phyloP scores from a whole-genome alignment of 225 moss, liverwort and hornwort genomes.

The Takakia lepidozioides region DNA sequence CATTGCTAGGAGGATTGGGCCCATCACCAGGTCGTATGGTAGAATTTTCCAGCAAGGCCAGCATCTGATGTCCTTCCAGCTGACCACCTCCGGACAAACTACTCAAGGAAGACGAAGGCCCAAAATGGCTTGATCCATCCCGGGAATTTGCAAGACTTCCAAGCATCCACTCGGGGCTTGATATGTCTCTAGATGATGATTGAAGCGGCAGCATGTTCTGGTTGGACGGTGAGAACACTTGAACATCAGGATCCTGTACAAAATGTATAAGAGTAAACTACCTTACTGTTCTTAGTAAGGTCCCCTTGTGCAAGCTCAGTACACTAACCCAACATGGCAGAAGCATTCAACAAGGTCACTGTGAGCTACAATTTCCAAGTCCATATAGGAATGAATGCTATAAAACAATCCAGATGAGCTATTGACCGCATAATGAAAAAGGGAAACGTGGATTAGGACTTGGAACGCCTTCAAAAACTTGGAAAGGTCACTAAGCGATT shows the following conservation, averaged over 20 bases:
- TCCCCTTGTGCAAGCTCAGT: too few species aligned
- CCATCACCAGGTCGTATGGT: conserved; percentile 27
- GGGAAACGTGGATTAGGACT: too few species aligned
- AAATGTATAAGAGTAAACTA: too few species aligned
- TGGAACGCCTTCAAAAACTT: too few species aligned
- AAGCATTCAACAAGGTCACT: too few species aligned
- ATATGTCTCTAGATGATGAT: conserved; percentile 50
- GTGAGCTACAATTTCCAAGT: too few species aligned
- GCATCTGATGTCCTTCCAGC: conserved; percentile 68
- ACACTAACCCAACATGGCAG: too few species aligned
- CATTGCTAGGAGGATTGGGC: conserved; percentile 24
- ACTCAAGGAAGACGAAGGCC: conserved; percentile 35
- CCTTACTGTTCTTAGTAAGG: too few species aligned
- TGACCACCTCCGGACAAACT: conserved; percentile 25
- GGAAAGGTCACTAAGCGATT: too few species aligned
- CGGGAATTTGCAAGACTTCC: conserved; percentile 50
- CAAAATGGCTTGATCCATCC: conserved; percentile 36
- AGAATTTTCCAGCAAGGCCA: conserved; percentile 50
- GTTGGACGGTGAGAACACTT: conserved; percentile 58
- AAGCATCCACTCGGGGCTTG: conserved; percentile 76
- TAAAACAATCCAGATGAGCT: too few species aligned
- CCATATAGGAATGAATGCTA: too few species aligned
- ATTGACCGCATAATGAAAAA: too few species aligned
- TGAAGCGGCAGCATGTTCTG: conserved; percentile 55
- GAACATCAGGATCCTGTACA: conserved; percentile 46